A percentile compares a stretch with the other conserved stretches of the same genome.
Evolutionary conservation across 106 monocot species (phyloP).

Genomic region (Apostasia shenzhenica): DNA sequence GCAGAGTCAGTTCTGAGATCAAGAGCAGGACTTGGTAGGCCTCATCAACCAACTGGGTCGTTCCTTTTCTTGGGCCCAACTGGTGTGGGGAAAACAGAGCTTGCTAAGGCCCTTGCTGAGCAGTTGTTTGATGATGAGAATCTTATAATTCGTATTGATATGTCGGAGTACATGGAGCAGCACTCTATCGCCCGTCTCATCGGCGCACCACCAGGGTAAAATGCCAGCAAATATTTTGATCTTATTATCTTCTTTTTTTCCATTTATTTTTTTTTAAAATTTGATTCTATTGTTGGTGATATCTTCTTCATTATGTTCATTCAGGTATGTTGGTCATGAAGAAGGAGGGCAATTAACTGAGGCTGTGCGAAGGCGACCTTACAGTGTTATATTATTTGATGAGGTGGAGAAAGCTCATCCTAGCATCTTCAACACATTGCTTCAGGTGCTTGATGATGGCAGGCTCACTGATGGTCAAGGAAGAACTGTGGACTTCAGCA

Average conservation of each 20-base stretch:
- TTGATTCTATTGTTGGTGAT: neutral
- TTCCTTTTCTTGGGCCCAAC: conserved; percentile 89
- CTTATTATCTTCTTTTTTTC: neutral
- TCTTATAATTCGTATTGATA: conserved; percentile 72
- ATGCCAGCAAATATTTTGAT: neutral
- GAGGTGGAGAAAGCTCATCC: conserved; percentile 78
- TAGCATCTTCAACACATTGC: conserved; percentile 59
- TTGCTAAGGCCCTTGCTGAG: conserved; percentile 92
- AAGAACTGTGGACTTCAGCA: conserved; percentile 64
- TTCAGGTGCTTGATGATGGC: conserved; percentile 71
- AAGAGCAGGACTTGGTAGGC: conserved; percentile 73
- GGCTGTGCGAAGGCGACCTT: conserved; percentile 56
- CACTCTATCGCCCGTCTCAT: conserved; percentile 83
- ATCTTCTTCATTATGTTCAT: neutral
- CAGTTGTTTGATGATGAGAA: conserved; percentile 88
- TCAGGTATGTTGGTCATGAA: conserved; percentile 69
- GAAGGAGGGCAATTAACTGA: conserved; percentile 71
- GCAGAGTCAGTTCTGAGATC: conserved; percentile 91
- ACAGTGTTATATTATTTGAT: conserved; percentile 67
- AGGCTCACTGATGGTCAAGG: conserved; percentile 70
- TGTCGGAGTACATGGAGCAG: conserved; percentile 99
- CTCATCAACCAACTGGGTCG: conserved; percentile 91
- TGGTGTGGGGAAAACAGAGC: conserved; percentile 93
- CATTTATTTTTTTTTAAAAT: too few relatives aligned
- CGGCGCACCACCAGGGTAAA: conserved; percentile 88